Conservation (phyloP, 2,329 filamentous ascomycete genomes). For the Aureobasidium uvarum region DNA sequence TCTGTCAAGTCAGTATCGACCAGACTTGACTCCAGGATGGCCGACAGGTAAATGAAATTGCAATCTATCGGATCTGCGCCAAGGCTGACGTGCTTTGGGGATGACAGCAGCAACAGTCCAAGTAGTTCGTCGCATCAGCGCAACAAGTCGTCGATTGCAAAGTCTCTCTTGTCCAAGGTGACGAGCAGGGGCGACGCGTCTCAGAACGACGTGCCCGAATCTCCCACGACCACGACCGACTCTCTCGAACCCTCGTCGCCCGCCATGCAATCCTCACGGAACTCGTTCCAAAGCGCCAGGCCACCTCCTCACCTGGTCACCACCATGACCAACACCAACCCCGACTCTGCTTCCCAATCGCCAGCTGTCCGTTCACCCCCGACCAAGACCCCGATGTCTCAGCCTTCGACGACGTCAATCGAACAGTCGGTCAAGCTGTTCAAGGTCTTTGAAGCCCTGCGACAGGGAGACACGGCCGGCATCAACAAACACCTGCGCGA, state of each 20-base stretch:
- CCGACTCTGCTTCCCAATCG: conserved; percentile 21
- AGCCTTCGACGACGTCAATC: conserved; percentile 50
- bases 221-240: not conserved
- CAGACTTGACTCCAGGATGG: conserved; percentile 6
- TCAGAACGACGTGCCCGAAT: not conserved
- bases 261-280: not conserved
- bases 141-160: conserved; percentile 53
- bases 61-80: not conserved
- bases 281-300: conserved; percentile 6
- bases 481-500: conserved; percentile 81
- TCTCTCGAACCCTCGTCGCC: conserved; percentile 13
- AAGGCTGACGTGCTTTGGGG: conserved; percentile 1
- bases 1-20: not conserved
- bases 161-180: conserved; percentile 55
- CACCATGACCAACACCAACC: conserved; percentile 37
- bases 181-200: conserved; percentile 48
- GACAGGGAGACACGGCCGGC: conserved; percentile 83
- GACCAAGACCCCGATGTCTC: conserved; percentile 16
- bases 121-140: conserved; percentile 41
- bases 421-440: conserved; percentile 96
- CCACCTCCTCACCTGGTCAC: conserved; percentile 36
- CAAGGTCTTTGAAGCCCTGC: conserved; percentile 85
- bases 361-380: conserved; percentile 21
- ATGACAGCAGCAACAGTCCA: conserved; percentile 22
- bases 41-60: conserved; percentile 20